Evolutionary conservation across 495 filamentous ascomycete genomes (phyloP).

Genomic region (Aspergillus indologenus): DNA sequence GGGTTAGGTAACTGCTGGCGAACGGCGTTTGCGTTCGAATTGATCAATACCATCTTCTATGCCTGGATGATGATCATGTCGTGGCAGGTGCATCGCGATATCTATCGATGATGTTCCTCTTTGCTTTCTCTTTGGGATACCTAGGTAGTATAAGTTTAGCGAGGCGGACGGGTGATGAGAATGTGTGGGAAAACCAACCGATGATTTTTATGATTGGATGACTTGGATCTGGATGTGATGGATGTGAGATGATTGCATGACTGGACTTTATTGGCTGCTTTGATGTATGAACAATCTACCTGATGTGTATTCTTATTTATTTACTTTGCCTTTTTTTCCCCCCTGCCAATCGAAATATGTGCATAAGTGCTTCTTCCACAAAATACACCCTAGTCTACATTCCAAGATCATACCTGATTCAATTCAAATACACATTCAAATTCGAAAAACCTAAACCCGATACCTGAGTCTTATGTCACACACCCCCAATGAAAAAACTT

Average conservation of each 20-base stretch:
- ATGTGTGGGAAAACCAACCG: background rate
- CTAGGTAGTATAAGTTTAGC: no score
- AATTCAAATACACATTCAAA: background rate
- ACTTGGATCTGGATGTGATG: background rate
- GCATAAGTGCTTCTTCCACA: no score
- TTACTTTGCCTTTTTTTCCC: background rate
- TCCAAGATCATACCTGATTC: no score
- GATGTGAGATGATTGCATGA: background rate
- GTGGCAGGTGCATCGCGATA: conserved; percentile 76
- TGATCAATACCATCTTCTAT: conserved; percentile 80
- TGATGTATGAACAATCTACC: background rate
- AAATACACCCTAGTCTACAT: no score
- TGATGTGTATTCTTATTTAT: background rate
- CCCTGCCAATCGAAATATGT: no score
- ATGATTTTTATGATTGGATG: conserved; percentile 6
- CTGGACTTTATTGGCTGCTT: background rate
- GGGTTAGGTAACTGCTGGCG: conserved; percentile 61
- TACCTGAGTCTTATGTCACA: background rate
- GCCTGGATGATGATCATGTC: conserved; percentile 95
- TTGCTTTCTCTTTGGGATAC: conserved; percentile 15
- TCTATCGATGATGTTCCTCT: conserved; percentile 36
- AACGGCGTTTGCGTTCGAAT: conserved; percentile 59
- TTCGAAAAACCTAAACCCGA: background rate
- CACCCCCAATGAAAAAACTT: background rate
- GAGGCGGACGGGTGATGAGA: no score